These are phyloP conservation scores for Rhexocercosporidium sp. DNA, from an alignment of 2,329 filamentous ascomycete species.

Conservation along the genomic window DNA sequence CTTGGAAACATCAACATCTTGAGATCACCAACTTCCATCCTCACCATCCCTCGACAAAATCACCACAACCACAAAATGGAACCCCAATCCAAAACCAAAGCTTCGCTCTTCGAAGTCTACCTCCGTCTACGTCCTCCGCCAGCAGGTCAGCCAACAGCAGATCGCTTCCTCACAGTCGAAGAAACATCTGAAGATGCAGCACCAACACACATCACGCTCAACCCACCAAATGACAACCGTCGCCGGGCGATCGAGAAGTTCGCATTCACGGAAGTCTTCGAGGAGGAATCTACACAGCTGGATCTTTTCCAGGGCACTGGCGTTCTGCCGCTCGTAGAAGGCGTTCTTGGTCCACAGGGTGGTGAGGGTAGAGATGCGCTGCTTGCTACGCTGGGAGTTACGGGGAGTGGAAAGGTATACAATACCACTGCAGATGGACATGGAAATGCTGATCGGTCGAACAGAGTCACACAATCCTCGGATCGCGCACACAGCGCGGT, in stretches of 20 bases:
- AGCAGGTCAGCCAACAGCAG: slow-evolving; percentile 45
- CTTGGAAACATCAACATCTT: slow-evolving; percentile 11
- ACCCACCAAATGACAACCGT: slow-evolving; percentile 80
- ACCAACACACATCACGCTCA: slow-evolving; percentile 76
- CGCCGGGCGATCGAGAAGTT: slow-evolving; percentile 92
- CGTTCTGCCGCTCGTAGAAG: slow-evolving; percentile 76
- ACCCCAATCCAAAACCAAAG: slow-evolving; percentile 49
- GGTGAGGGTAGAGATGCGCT: slow-evolving; percentile 86
- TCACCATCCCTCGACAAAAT: neutral
- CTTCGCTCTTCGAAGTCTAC: slow-evolving; percentile 86
- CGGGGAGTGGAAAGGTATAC: slow-evolving; percentile 90
- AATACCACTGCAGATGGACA: neutral
- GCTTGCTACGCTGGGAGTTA: slow-evolving; percentile 90
- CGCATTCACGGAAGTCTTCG: slow-evolving; percentile 91
- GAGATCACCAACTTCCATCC: neutral
- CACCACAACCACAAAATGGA: slow-evolving; percentile 42
- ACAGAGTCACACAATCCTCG: slow-evolving; percentile 94
- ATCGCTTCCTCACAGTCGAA: slow-evolving; percentile 84
- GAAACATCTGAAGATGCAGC: slow-evolving; percentile 49
- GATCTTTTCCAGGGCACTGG: slow-evolving; percentile 85
- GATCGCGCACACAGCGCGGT: slow-evolving; percentile 83
- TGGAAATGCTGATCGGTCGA: slow-evolving; percentile 12
- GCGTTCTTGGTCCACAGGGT: slow-evolving; percentile 74
- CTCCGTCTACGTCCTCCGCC: slow-evolving; percentile 78
- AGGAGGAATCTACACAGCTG: slow-evolving; percentile 82